Evolutionary conservation across 176 grass and related monocot species (phyloP), one percentile per base, ranked within the genome.

Genomic region (Zoysia japonica): DNA sequence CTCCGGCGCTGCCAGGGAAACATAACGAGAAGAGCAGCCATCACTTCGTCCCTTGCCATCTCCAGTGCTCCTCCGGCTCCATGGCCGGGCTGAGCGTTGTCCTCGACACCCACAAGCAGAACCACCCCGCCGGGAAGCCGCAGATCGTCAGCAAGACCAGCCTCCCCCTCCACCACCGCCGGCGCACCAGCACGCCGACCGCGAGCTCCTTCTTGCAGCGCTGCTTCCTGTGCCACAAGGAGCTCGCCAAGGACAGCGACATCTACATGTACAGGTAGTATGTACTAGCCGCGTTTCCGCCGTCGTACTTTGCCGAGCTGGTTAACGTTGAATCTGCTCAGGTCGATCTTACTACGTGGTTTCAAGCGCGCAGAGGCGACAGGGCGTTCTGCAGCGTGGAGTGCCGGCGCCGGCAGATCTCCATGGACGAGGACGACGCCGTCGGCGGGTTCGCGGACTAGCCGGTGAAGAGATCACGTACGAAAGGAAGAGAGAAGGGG

Each of bases 241-340:
- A 85, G 70, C 86, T 91, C 17, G 63, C 60, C 49, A 82, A 80
- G 48, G 83, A 72, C 69, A 85, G 36, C 52, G 86, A 91, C 86
- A 91, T 91, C 64, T 88, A 86, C 86, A 91, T 91, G 90, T 91
- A 91, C 78, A 91, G 86, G 90, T 91, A n/a, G 5, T 20, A 8
- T 17, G 3, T 4, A 3, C 5, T 6, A 55, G 45, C 14, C 53
- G 5, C 50, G 49, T 52, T 4, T 4, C 11, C 11, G 11, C 50
- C 11, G 37, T 5, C 36, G 11, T 61, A 12, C 41, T 11, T 2
- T 10, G 47, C 69, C 6, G 3, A 48, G 77, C 12, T 74, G 5
- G 11, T 47, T 47, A 47, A 47, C 28, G 28, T 28, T 1, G 59
- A 3, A 36, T n/a, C 51, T 10, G 52, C 17, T 80, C 63, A 20